Percentiles rank a stretch among this genome's conserved stretches.
Conservation (phyloP, 192 early-diverging fungal species). For the Mortierella antarctica region DNA sequence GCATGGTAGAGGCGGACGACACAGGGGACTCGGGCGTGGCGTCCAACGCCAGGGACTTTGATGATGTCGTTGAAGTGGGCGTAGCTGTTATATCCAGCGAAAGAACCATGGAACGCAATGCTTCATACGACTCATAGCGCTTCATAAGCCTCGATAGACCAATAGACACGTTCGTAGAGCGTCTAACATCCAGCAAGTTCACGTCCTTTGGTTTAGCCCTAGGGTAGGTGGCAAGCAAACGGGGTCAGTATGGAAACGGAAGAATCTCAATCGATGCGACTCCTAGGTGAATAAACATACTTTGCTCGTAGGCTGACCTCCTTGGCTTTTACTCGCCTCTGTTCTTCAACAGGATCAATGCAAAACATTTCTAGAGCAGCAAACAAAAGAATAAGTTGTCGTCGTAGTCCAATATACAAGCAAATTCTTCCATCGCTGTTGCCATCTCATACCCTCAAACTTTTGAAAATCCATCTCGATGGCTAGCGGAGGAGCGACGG, state of each 20-base stretch:
- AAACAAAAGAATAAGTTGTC: neutral
- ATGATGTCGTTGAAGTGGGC: neutral
- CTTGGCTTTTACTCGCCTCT: slow-evolving; percentile 36
- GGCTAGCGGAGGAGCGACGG: slow-evolving; percentile 13
- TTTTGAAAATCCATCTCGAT: slow-evolving; percentile 52
- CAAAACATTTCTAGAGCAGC: slow-evolving; percentile 42
- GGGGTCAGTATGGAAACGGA: neutral
- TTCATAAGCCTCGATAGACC: slow-evolving; percentile 47
- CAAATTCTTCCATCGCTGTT: neutral
- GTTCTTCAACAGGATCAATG: slow-evolving; percentile 45
- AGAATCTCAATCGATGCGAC: neutral
- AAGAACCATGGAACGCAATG: slow-evolving; percentile 26
- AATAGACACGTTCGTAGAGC: slow-evolving; percentile 47
- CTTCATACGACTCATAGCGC: slow-evolving; percentile 42
- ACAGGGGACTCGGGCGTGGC: neutral
- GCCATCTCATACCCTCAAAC: slow-evolving; percentile 34
- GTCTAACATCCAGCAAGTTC: slow-evolving; percentile 27
- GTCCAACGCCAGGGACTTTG: neutral
- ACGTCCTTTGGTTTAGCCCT: slow-evolving; percentile 45
- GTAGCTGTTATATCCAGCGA: slow-evolving; percentile 18
- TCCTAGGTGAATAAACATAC: slow-evolving; percentile 5
- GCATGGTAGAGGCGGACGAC: too few species aligned
- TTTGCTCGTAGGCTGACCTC: slow-evolving; percentile 26
- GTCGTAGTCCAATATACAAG: neutral
- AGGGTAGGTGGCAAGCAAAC: neutral